Evolutionary conservation across 176 grass and related monocot species (phyloP), one percentile per base, ranked within the genome.

Genomic region (Pharus latifolius): DNA sequence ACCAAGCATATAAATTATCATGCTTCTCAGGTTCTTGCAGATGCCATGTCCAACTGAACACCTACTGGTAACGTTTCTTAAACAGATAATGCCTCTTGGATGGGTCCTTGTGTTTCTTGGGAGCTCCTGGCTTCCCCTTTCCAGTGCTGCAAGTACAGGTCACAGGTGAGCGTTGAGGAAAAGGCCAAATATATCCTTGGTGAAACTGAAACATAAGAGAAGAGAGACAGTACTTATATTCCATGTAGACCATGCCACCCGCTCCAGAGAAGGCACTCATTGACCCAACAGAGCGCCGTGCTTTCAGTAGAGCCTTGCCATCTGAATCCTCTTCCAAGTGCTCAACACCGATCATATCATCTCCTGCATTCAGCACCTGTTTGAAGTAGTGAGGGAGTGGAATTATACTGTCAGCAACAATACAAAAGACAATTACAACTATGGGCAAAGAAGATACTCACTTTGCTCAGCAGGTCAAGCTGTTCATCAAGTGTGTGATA

Each of bases 321-420:
- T 98, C 95, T 34, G 84, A 82, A 85, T 98, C 95, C 68, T 93
- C 89, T 85, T 98, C 89, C 76, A 98, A 76, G 27, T 90, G 87
- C 57, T 98, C 95, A 45, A 93, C 26, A 65, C 95, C 95, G 51
- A 93, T 88, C 78, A 88, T 83, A 52, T 98, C 95, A 85, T 98
- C 95, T 54, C 90, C 78, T 72, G 95, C 95, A 35, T 60, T 98
- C 68, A 98, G 49, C n/a, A 76, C 78, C 95, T 98, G 53, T 67
- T 29, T 14, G 2, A 42, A 57, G 57, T 4, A 29, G 41, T 1
- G 13, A 58, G 34, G 10, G 18, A 47, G 6, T 65, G 15, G 23
- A 50, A 19, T 1, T 54, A 37, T 56, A 76, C 23, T 68, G 15
- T 82, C 18, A 60, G 38, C 60, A 65, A 70, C 16, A 50, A 16